Conservation (phyloP, 805 yeast genomes). For the Lachancea meyersii region DNA sequence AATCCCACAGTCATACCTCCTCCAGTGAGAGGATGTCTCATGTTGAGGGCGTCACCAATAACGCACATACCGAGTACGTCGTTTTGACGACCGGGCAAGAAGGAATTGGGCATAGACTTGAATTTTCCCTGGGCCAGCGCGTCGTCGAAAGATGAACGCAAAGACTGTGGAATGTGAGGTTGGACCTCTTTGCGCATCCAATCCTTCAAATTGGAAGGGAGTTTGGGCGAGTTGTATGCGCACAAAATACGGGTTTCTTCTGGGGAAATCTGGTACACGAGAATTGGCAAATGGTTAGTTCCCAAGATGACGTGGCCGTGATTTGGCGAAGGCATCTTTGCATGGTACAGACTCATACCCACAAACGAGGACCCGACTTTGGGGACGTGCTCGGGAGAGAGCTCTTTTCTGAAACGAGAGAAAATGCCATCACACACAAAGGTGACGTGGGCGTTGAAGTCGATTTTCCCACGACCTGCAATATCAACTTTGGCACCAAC, state of each 20-base stretch:
- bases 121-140: conserved; percentile 57
- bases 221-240: conserved; percentile 66
- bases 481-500: conserved; percentile 65
- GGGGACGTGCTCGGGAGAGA: conserved; percentile 57
- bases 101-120: conserved; percentile 91
- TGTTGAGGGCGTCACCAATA: conserved; percentile 89
- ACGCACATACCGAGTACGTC: conserved; percentile 68
- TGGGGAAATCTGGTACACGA: conserved; percentile 81
- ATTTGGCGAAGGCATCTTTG: conserved; percentile 63
- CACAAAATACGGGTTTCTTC: conserved; percentile 83
- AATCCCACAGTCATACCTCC: conserved; percentile 99
- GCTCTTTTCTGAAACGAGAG: conserved; percentile 80
- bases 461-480: conserved; percentile 36
- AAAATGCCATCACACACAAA: conserved; percentile 90
- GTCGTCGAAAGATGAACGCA: conserved; percentile 59
- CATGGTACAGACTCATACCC: conserved; percentile 70
- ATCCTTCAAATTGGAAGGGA: conserved; percentile 62
- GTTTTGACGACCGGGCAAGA: conserved; percentile 70
- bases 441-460: conserved; percentile 57
- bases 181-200: conserved; percentile 58
- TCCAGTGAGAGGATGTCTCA: conserved; percentile 98
- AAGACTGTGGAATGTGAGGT: conserved; percentile 58
- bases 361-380: conserved; percentile 75
- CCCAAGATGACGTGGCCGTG: conserved; percentile 92
- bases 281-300: conserved; percentile 69